Evolutionary conservation across 75 land plant species (phyloP), one percentile per base, ranked within the genome.

Genomic region (Picea sitchensis): DNA sequence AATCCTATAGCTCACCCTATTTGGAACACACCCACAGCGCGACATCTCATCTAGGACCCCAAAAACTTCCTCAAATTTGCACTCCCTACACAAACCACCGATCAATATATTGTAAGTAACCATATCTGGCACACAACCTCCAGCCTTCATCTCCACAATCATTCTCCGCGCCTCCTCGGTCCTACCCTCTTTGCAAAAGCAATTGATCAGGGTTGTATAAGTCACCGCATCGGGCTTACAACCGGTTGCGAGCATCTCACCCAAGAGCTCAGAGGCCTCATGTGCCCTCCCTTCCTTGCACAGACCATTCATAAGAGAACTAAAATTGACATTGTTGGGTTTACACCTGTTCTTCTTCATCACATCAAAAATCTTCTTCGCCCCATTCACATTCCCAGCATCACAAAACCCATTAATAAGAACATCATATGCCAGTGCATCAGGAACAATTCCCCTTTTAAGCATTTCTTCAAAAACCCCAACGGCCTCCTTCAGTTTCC

Each of bases 391-490:
- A 69, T 84, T 87, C 23, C 93, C 92, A 15, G 58, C 64, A 14
- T 67, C 77, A 60, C 89, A 91, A 64, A 93, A 93, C 60, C 93
- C 91, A 78, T 82, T 80, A 44, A 93, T 84, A 13, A 93, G 68
- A 38, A 82, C 80, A 59, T 89, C 85, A 80, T 91, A 93, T 1
- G 90, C 85, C 71, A 86, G 47, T 14, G 80, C 80, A 82, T 93
- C 96, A 4, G 96, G 92, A 3, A 80, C 14, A 3, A 92, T 87
- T 34, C 81, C 84, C 75, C 79, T 86, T n/a, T 77, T 76, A 30
- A 90, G 72, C 95, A 92, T 92, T 80, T 88, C 93, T 74, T 91
- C 93, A 68, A 91, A 88, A 78, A 91, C 34, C 2, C 85, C 47
- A 44, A 88, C 47, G 0, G 93, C 95, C 62, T 91, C 88, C 73